Evolutionary conservation across 345 rosid species (phyloP), one percentile per base, ranked within the genome.

Genomic region (Melaleuca quinquenervia): DNA sequence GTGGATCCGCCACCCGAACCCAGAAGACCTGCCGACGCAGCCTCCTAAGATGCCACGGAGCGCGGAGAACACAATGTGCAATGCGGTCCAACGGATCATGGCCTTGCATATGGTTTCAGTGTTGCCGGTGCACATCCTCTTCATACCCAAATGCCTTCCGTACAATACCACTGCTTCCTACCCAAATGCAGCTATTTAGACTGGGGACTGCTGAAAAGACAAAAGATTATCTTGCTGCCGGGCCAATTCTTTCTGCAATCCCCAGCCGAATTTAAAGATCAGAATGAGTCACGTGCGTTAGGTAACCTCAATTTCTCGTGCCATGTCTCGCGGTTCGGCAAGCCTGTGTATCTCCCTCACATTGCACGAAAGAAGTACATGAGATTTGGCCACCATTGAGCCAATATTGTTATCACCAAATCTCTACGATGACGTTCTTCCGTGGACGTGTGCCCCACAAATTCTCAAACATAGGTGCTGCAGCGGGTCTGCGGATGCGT

Each of bases 1-100:
- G 96, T 92, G 95, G 96, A 97, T 1, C 99, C 98, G 29, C 99
- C 99, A 41, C 99, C 98, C 0, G 99, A 97, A 32, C 99, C 99
- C 1, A 97, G 98, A 6, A 97, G 93, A 84, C 99, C 99, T 4
- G n/a, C 99, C 99, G 2, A 97, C 99, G 0, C 94, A 91, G 49
- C 98, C 99, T 74, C 99, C 99, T 27, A 93, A 78, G 86, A 93
- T 88, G 44, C 98, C 98, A 86, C 98, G 96, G 2, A 97, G 90
- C 53, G 98, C 98, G 86, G 98, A 96, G 85, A 97, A 95, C 82
- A 91, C 87, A 83, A 97, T 91, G 88, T 96, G 92, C 86, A 91
- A 15, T 49, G 93, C 90, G 11, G 95, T 96, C 99, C 99, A 97
- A 86, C 91, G 94, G 49, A 97, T 97, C 2, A 98, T 93, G 87